Evolutionary conservation across 257 asterid genomes (phyloP), one percentile per base, ranked within the genome.

Genomic region (Scutellaria galericulata): DNA sequence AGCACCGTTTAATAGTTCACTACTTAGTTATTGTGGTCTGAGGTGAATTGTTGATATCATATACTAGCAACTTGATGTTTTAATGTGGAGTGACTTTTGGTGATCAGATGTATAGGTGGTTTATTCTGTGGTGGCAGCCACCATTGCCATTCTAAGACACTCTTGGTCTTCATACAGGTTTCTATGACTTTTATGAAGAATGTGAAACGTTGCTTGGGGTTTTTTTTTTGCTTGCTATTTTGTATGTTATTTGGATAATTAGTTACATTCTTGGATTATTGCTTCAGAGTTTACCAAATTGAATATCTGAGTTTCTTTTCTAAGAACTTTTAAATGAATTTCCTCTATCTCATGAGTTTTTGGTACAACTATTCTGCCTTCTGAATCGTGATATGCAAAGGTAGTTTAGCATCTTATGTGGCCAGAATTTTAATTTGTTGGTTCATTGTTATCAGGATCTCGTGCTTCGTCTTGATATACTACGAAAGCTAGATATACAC

Each of bases 391-490:
- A 14, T n/a, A 57, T 41, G 52, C 47, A 64, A 24, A 13, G 10
- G 52, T 55, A 55, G 62, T 65, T 54, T 77, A 9, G 40, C 18
- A 24, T 35, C 46, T 15, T 22, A 37, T 39, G 35, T 70, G 58
- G 15, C 37, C 40, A 72, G 63, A 24, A 57, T 67, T 24, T 58
- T 55, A n/a, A 46, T 7, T 48, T 46, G 45, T 7, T 65, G 53
- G 44, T 52, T 78, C 39, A 65, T 68, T 42, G 50, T 58, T 80
- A 64, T 52, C 86, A 94, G 99, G 92, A 90, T 83, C 88, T 94
- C 63, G 90, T 94, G 78, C 90, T 86, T 60, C 97, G 93, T 40
- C 81, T 94, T 65, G 95, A 88, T 85, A 57, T 88, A 72, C 81
- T 82, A 31, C 80, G 84, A 71, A 89, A 86, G 83, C 91, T 94